Conservation (phyloP, 2,329 filamentous ascomycete genomes). For the Penicillium psychrosexuale region DNA sequence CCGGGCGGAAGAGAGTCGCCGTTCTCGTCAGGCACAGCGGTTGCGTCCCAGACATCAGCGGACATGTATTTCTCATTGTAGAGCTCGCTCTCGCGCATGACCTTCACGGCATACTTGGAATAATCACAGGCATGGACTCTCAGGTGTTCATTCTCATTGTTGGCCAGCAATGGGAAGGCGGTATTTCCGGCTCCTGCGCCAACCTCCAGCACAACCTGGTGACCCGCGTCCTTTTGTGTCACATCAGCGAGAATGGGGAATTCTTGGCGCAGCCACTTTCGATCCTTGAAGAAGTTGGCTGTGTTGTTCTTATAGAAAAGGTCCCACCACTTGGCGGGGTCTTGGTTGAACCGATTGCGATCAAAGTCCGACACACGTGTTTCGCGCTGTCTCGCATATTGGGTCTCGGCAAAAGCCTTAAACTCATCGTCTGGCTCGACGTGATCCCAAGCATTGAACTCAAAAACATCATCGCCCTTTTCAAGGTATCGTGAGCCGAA, state of each 20-base stretch:
- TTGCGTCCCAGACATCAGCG: slow-evolving; percentile 93
- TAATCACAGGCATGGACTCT: slow-evolving; percentile 95
- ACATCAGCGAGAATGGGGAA: slow-evolving; percentile 83
- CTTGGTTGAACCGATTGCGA: slow-evolving; percentile 79
- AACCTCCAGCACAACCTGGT: slow-evolving; percentile 75
- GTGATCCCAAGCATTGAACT: slow-evolving; percentile 99
- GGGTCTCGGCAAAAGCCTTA: slow-evolving; percentile 77
- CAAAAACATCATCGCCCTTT: slow-evolving; percentile 83
- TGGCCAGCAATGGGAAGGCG: slow-evolving; percentile 81
- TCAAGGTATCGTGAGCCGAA: slow-evolving; percentile 87
- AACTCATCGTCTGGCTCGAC: slow-evolving; percentile 89
- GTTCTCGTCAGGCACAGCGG: slow-evolving; percentile 55
- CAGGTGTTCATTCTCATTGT: slow-evolving; percentile 77
- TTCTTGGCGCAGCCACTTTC: slow-evolving; percentile 95
- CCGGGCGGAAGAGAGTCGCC: slow-evolving; percentile 65
- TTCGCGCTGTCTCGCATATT: slow-evolving; percentile 80
- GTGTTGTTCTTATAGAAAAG: slow-evolving; percentile 97
- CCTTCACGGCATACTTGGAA: slow-evolving; percentile 88
- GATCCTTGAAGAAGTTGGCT: slow-evolving; percentile 96
- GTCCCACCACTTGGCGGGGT: slow-evolving; percentile 97
- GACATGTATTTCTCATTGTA: slow-evolving; percentile 72
- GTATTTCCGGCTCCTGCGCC: slow-evolving; percentile 96
- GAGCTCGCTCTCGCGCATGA: slow-evolving; percentile 76
- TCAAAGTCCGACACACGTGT: slow-evolving; percentile 91
- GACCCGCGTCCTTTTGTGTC: slow-evolving; percentile 66